Evolutionary conservation across 2,329 filamentous ascomycete genomes (phyloP), one percentile per base, ranked within the genome.

Genomic region (Huntiella moniliformis): DNA sequence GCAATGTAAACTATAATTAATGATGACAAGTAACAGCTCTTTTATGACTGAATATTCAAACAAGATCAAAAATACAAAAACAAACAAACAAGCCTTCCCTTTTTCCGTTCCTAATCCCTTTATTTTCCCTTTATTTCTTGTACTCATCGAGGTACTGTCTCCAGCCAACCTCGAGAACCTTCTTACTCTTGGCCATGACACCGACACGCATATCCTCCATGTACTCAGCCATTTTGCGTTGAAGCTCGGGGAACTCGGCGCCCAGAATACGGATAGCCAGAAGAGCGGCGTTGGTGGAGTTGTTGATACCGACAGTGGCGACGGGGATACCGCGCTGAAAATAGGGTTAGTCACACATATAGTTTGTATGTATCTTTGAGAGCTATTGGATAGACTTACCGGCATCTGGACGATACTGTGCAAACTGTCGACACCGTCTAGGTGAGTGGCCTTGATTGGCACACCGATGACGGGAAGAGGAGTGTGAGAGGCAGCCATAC

Each of bases 251-350:
- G 48, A 79, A 70, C 34, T 63, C 66, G 3, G 71, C 60, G 3
- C 77, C 78, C 3, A 86, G 58, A 32, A 84, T 79, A 13, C 79
- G 66, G 15, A 79, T 70, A 0, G 81, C 80, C n/a, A 84, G 62
- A 13, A 85, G 64, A 0, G 75, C 81, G 0, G 82, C 82, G 54
- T 86, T 87, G 46, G 79, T 79, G 17, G 77, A 80, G 62, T 86
- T 86, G 60, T 84, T 83, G 59, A 86, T 84, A 8, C 75, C 81
- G 3, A 87, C 79, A 0, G 80, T 85, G 4, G 81, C 80, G 11
- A 79, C 77, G 7, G 82, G 82, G 42, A 79, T 72, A 10, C 81
- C 81, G 54, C 71, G 61, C 47, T 49, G 22, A 10, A 11, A 35
- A 33, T 13, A 3, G 4, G 15, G 10, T 33, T 49, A 40, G 45